Percentiles rank a stretch among this genome's conserved stretches.
phyloP scores from a whole-genome alignment of 1,139 yeast genomes.

The Insectozyma bohioensis region DNA sequence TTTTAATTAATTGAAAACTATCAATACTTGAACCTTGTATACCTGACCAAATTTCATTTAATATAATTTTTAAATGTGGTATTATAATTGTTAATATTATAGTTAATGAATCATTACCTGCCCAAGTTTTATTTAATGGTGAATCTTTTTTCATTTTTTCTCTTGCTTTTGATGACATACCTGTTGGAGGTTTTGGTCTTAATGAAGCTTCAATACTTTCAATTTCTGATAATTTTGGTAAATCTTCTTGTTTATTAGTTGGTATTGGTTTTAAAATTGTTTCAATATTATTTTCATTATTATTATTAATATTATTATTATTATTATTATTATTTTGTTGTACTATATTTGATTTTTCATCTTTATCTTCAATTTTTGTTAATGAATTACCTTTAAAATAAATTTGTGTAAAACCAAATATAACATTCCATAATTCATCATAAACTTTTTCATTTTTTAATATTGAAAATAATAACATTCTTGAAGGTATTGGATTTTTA shows the following conservation, averaged over 20 bases:
- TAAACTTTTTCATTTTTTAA: constrained; percentile 47
- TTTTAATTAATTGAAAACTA: constrained; percentile 35
- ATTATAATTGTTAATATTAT: constrained; percentile 45
- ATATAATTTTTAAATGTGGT: constrained; percentile 35
- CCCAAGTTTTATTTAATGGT: constrained; percentile 56
- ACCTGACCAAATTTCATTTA: constrained; percentile 36
- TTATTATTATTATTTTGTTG: constrained; percentile 12
- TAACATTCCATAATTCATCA: constrained; percentile 32
- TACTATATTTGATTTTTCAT: constrained; percentile 10
- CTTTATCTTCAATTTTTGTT: constrained; percentile 18
- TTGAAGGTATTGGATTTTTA: constrained; percentile 49
- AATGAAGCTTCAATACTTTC: constrained; percentile 29
- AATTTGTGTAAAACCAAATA: constrained; percentile 29
- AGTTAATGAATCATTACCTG: constrained; percentile 54
- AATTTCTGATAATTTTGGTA: constrained; percentile 7
- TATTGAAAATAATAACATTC: constrained; percentile 54
- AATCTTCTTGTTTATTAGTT: constrained; percentile 10
- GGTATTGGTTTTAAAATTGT: constrained; percentile 9
- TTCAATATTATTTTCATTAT: neutral
- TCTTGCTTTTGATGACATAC: constrained; percentile 60
- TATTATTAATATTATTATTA: neutral
- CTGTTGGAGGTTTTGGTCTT: constrained; percentile 52
- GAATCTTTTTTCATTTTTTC: constrained; percentile 57
- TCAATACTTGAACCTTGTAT: constrained; percentile 25
- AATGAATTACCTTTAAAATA: constrained; percentile 25